Percentiles rank a stretch among this genome's conserved stretches.
phyloP scores from a whole-genome alignment of 495 filamentous ascomycete genomes.

The Corynascus novoguineensis region DNA sequence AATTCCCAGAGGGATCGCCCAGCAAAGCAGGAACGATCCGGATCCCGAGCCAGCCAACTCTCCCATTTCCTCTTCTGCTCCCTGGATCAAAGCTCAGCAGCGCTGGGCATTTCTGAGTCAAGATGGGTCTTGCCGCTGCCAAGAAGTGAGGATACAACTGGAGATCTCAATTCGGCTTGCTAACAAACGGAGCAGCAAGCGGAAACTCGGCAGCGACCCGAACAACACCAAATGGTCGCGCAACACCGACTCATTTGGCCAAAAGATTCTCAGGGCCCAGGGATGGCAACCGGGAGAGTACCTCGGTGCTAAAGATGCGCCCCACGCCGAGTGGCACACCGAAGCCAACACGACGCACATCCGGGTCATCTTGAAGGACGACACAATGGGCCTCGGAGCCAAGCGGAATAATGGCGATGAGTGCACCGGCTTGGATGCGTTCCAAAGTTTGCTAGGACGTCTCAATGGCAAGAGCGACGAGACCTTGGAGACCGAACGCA shows the following conservation, averaged over 20 bases:
- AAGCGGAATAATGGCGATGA: conserved; percentile 62
- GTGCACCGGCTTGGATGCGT: conserved; percentile 73
- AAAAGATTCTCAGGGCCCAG: conserved; percentile 76
- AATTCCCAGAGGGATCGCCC: conserved; percentile 8
- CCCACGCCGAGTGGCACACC: conserved; percentile 68
- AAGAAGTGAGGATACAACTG: conserved; percentile 52
- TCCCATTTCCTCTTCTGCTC: not conserved
- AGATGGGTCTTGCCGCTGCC: conserved; percentile 71
- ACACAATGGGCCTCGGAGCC: conserved; percentile 82
- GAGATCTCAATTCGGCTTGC: not conserved
- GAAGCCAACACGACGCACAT: conserved; percentile 73
- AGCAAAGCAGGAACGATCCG: too few species aligned
- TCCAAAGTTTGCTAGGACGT: conserved; percentile 77
- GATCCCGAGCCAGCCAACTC: not conserved
- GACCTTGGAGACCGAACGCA: conserved; percentile 59
- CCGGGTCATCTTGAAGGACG: conserved; percentile 74
- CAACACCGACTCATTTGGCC: conserved; percentile 75
- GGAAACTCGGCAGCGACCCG: conserved; percentile 79
- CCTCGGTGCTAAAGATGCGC: conserved; percentile 66
- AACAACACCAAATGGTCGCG: conserved; percentile 90
- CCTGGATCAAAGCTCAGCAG: conserved; percentile 16
- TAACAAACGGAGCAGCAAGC: conserved; percentile 51
- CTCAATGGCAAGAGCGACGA: conserved; percentile 80
- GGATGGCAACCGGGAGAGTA: conserved; percentile 83
- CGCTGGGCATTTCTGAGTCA: conserved; percentile 13